Base-by-base conservation (phyloP, 2,329 filamentous ascomycete species). In the Capronia epimyces region DNA sequence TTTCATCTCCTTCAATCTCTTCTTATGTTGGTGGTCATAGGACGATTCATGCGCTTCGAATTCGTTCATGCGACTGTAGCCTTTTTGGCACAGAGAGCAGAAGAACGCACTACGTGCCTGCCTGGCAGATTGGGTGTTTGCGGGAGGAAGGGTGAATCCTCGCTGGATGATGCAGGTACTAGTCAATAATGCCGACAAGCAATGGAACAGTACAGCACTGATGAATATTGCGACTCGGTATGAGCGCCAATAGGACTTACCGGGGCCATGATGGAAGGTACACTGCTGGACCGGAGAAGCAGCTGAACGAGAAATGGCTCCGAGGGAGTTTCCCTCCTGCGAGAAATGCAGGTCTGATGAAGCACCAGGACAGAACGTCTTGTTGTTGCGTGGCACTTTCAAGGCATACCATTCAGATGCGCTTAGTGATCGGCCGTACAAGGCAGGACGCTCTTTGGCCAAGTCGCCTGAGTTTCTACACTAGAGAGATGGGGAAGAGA, bases 1-100 rank as follows among this genome's bases (percentile, higher is more conserved):
- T 55, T 74, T 74, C 16, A 74, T 65, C 34, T 74, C 71, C 51
- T 71, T 68, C 5, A 71, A 60, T 51, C 75, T 71, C 72, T 94
- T 89, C 67, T 89, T 90, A 70, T 98, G 93, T 62, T 87, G 87
- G 71, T 98, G 93, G 66, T 97, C 93, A 69, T 97, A 97, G 63
- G 87, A 93, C 57, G 83, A 83, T 50, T 96, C 87, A 68, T 98
- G 93, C 6, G 90, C 86, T 69, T 97, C 91, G 68, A 94, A 96
- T 67, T 97, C 91, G 66, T 94, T 91, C 78, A 95, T 91, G 49
- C 93, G 89, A 1, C 84, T 83, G 71, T 97, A 98, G 62, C 90
- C 91, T 72, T 97, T 97, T 58, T 86, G 83, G 74, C 93, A 97
- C 48, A 97, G 80, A 34, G 83, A 80, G 74, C 82, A 94, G 72